These are phyloP conservation scores for Exophiala xenobiotica DNA, from an alignment of 2,329 filamentous ascomycete genomes.

Conservation along the genomic window DNA sequence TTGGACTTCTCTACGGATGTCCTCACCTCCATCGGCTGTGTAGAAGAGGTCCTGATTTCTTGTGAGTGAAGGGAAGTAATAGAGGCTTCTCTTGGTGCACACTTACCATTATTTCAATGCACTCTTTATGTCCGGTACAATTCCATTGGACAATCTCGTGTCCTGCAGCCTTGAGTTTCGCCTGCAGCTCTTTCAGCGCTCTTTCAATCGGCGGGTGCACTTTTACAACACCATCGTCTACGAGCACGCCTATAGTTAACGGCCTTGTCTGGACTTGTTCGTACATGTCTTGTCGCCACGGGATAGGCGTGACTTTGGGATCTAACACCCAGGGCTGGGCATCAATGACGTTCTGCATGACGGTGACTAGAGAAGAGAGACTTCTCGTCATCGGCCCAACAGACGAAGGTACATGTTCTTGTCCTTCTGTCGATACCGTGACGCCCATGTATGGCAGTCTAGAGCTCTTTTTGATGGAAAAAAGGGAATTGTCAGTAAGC, in stretches of 20 bases:
- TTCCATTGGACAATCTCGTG: constrained; percentile 48
- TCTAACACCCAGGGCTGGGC: constrained; percentile 56
- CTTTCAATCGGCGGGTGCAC: constrained; percentile 29
- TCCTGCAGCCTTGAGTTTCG: constrained; percentile 46
- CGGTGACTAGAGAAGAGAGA: constrained; percentile 50
- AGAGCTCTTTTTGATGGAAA: too few relatives aligned
- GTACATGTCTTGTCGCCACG: constrained; percentile 54
- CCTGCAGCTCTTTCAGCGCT: constrained; percentile 12
- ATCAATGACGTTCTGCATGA: constrained; percentile 37
- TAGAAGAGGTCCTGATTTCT: constrained; percentile 57
- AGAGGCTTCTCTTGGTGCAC: constrained; percentile 43
- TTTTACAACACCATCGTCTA: constrained; percentile 28
- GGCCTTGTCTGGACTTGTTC: constrained; percentile 46
- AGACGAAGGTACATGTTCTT: constrained; percentile 63
- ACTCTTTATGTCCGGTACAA: constrained; percentile 21
- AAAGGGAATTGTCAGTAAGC: not conserved
- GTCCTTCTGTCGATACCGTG: constrained; percentile 61
- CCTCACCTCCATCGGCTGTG: constrained; percentile 62
- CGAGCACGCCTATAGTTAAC: constrained; percentile 24
- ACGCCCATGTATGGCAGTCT: constrained; percentile 60
- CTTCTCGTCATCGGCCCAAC: constrained; percentile 60
- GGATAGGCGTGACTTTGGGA: constrained; percentile 53
- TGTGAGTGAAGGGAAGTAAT: not conserved
- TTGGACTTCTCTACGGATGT: constrained; percentile 56
- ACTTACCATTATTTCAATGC: constrained; percentile 36